These are phyloP conservation scores for Sutorius eximius DNA, from an alignment of 1,284 basidiomycete species.

Conservation along the genomic window DNA sequence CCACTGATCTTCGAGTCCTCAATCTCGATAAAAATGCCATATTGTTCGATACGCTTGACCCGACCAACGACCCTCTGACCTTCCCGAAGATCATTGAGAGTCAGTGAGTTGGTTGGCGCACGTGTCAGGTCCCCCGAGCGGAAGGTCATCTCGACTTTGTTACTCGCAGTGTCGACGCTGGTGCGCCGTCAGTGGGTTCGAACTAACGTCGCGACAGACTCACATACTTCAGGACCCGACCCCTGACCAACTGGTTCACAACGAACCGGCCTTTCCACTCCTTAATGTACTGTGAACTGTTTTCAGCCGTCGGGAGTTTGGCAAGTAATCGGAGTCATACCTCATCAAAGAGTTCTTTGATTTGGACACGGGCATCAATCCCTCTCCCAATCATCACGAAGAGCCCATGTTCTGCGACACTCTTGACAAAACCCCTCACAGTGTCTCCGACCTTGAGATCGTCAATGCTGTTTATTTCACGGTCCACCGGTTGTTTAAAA, in stretches of 20 bases:
- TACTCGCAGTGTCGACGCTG: conserved; percentile 67
- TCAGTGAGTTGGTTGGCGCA: conserved; percentile 41
- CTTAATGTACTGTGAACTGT: conserved; percentile 73
- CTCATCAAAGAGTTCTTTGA: conserved; percentile 89
- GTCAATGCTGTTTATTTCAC: conserved; percentile 61
- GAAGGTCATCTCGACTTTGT: conserved; percentile 88
- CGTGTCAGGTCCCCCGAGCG: conserved; percentile 58
- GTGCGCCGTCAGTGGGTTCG: conserved; percentile 13
- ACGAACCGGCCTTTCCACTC: conserved; percentile 90
- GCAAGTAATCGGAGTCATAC: conserved; percentile 40
- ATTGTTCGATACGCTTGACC: conserved; percentile 81
- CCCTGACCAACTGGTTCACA: conserved; percentile 83
- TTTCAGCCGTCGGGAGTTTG: conserved; percentile 8
- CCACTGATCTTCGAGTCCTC: conserved; percentile 83
- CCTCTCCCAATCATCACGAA: conserved; percentile 85
- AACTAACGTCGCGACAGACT: conserved; percentile 2
- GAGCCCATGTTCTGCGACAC: conserved; percentile 83
- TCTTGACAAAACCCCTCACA: conserved; percentile 89
- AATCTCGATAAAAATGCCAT: conserved; percentile 91
- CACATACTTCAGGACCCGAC: conserved; percentile 74
- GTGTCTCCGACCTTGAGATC: conserved; percentile 74
- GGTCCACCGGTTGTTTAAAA: conserved; percentile 58
- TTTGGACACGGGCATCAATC: conserved; percentile 90
- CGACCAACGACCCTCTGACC: conserved; percentile 77
- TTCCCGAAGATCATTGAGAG: conserved; percentile 60